Percentiles rank a stretch among this genome's conserved stretches.
phyloP scores from a whole-genome alignment of 129 eudicot genomes.

The Erigeron canadensis region DNA sequence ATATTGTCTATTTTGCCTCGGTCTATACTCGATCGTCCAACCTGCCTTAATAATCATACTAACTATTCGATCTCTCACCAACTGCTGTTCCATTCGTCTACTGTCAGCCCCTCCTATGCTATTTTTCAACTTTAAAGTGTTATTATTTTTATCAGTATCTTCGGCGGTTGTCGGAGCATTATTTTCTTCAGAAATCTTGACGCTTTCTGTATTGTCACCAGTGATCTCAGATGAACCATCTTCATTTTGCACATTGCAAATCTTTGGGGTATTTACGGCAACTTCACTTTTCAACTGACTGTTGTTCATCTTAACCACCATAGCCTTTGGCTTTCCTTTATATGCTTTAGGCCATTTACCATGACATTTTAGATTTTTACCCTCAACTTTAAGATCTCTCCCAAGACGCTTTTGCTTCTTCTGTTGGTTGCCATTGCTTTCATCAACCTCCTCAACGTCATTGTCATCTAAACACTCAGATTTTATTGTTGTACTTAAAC shows the following conservation, averaged over 20 bases:
- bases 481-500: not conserved
- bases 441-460: constrained; percentile 5
- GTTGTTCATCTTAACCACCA: constrained; percentile 1
- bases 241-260: constrained; percentile 5
- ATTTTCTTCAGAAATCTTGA: constrained; percentile 19
- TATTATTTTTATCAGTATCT: constrained; percentile 11
- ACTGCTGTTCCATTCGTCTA: constrained; percentile 44
- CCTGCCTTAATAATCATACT: constrained; percentile 57
- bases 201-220: constrained; percentile 20
- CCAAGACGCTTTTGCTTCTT: constrained; percentile 15
- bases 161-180: constrained; percentile 7
- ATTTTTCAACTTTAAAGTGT: constrained; percentile 10
- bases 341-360: constrained; percentile 35
- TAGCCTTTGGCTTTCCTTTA: not conserved
- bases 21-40: constrained; percentile 73
- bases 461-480: constrained; percentile 2
- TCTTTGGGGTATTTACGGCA: constrained; percentile 10
- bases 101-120: constrained; percentile 2
- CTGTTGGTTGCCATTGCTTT: constrained; percentile 27
- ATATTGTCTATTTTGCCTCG: constrained; percentile 51
- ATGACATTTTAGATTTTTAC: constrained; percentile 22
- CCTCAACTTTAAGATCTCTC: constrained; percentile 12
- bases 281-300: constrained; percentile 24
- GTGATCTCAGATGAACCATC: constrained; percentile 20
- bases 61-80: constrained; percentile 61